Evolutionary conservation across 2,329 filamentous ascomycete genomes (phyloP).

Genomic region (Tolypocladium pustulatum): DNA sequence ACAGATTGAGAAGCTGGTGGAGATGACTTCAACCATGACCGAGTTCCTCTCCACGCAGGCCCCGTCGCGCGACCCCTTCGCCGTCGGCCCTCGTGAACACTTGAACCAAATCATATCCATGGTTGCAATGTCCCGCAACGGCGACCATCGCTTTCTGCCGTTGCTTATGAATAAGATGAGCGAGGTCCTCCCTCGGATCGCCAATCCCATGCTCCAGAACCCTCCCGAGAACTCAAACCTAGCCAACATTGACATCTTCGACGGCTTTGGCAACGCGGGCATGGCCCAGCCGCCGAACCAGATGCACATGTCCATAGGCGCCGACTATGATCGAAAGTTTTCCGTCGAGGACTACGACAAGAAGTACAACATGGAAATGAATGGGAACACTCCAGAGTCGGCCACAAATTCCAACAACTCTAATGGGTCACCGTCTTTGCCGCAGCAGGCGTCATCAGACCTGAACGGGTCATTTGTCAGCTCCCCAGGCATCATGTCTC

Average conservation of each 20-base stretch:
- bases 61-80: conserved; percentile 50
- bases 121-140: conserved; percentile 60
- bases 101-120: conserved; percentile 59
- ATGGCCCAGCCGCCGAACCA: conserved; percentile 42
- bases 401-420: conserved; percentile 18
- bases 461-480: conserved; percentile 41
- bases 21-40: conserved; percentile 61
- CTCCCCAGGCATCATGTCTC: conserved; percentile 44
- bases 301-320: conserved; percentile 32
- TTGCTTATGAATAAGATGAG: conserved; percentile 67
- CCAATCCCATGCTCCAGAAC: conserved; percentile 49
- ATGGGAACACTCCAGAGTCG: conserved; percentile 22
- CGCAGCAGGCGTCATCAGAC: conserved; percentile 16
- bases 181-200: conserved; percentile 55
- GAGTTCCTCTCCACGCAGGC: conserved; percentile 62
- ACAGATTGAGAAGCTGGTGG: conserved; percentile 70
- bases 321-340: conserved; percentile 36
- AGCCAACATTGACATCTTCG: conserved; percentile 50
- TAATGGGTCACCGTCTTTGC: conserved; percentile 16
- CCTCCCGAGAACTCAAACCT: conserved; percentile 44
- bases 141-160: conserved; percentile 66
- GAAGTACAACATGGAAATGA: conserved; percentile 25
- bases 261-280: conserved; percentile 53
- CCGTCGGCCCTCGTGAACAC: conserved; percentile 60
- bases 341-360: conserved; percentile 31